Percentiles rank a stretch among this genome's conserved stretches.
phyloP scores from a whole-genome alignment of 225 moss, liverwort and hornwort species.

The Antitrichia curtipendula region DNA sequence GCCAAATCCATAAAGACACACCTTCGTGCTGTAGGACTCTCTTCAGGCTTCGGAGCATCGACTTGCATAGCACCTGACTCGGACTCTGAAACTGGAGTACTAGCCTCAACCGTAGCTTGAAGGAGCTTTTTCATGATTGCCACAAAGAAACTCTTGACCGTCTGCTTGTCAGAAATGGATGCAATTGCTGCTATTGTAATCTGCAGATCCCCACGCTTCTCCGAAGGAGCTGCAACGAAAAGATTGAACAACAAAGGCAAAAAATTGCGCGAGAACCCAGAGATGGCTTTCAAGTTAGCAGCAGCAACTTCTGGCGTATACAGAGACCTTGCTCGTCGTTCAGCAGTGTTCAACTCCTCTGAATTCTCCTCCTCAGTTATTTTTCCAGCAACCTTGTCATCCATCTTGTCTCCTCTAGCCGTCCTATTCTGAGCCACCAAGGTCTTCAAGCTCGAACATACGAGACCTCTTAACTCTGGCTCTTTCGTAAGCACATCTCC shows the following conservation, averaged over 20 bases:
- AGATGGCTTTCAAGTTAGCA: conserved; percentile 66
- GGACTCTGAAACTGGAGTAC: conserved; percentile 24
- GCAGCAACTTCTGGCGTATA: conserved; percentile 71
- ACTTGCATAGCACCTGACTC: conserved; percentile 64
- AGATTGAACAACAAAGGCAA: conserved; percentile 87
- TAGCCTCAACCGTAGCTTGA: conserved; percentile 79
- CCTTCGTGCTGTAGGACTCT: conserved; percentile 65
- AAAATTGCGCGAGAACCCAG: conserved; percentile 80
- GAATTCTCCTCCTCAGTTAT: conserved; percentile 35
- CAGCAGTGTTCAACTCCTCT: conserved; percentile 46
- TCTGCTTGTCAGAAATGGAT: conserved; percentile 72
- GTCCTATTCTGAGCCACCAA: conserved; percentile 77
- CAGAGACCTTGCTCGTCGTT: conserved; percentile 51
- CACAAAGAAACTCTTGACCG: conserved; percentile 81
- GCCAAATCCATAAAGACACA: conserved; percentile 99
- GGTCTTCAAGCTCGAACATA: conserved; percentile 73
- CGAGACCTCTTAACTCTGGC: conserved; percentile 72
- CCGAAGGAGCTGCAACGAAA: conserved; percentile 64
- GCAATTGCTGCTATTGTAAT: conserved; percentile 78
- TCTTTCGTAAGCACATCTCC: conserved; percentile 83
- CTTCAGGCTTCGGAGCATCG: conserved; percentile 64
- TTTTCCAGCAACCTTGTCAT: conserved; percentile 45
- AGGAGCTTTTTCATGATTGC: conserved; percentile 91
- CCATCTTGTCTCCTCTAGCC: conserved; percentile 78
- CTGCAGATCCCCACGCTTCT: conserved; percentile 93